Conservation (phyloP, 1,284 basidiomycete species). For the Ceratobasidium sp. region DNA sequence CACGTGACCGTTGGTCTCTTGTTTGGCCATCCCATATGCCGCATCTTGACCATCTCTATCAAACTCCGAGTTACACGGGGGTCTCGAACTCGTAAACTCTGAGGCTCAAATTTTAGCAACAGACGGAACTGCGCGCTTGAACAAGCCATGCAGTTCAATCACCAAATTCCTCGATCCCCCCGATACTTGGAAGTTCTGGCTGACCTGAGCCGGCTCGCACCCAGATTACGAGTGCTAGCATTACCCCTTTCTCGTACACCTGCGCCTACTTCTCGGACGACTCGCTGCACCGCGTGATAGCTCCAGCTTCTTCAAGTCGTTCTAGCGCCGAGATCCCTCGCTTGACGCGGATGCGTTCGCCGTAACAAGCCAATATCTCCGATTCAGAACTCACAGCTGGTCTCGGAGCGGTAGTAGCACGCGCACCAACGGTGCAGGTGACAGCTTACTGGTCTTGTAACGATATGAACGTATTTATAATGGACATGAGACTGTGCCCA, state of each 20-base stretch:
- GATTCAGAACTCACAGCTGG: background rate
- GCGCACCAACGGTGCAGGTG: background rate
- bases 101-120: too few species aligned
- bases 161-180: too few species aligned
- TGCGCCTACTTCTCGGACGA: conserved; percentile 17
- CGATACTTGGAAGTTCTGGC: too few species aligned
- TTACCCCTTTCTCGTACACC: background rate
- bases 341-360: background rate
- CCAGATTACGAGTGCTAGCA: background rate
- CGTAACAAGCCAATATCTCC: conserved; percentile 18
- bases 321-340: conserved; percentile 1
- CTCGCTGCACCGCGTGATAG: conserved; percentile 19
- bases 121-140: too few species aligned
- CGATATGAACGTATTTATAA: background rate
- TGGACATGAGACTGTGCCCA: background rate
- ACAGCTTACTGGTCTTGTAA: background rate
- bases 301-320: background rate
- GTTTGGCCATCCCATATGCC: background rate
- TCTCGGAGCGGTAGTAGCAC: background rate
- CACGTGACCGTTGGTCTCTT: conserved; percentile 7
- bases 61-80: too few species aligned
- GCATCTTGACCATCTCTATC: too few species aligned
- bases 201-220: too few species aligned
- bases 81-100: too few species aligned
- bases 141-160: too few species aligned